phyloP scores from a whole-genome alignment of 2,329 filamentous ascomycete species.

The Nothophaeocryptopus gaeumannii region DNA sequence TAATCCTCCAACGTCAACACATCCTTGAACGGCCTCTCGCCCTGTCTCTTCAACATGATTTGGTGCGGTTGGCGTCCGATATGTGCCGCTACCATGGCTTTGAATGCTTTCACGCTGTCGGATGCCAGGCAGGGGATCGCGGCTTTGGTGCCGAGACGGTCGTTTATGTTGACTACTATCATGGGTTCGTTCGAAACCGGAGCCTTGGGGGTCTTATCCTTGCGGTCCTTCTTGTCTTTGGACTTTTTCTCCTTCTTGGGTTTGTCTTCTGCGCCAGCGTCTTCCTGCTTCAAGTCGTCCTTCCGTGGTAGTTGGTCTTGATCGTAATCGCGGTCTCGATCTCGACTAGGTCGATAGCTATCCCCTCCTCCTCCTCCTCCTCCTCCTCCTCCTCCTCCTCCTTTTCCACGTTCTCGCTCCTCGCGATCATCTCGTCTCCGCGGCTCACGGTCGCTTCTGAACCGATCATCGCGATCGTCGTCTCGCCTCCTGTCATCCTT shows the following conservation, averaged over 20 bases:
- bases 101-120: constrained; percentile 82
- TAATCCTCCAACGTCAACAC: constrained; percentile 85
- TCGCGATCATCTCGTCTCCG: constrained; percentile 16
- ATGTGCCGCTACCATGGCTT: constrained; percentile 83
- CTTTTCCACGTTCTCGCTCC: constrained; percentile 29
- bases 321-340: constrained; percentile 7
- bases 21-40: constrained; percentile 91
- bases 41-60: constrained; percentile 87
- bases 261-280: constrained; percentile 5
- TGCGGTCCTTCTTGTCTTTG: constrained; percentile 25
- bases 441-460: neutral
- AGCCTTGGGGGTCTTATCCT: constrained; percentile 24
- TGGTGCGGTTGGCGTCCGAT: constrained; percentile 88
- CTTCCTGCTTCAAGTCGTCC: constrained; percentile 2
- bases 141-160: constrained; percentile 92
- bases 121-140: constrained; percentile 84
- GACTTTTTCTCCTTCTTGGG: constrained; percentile 15
- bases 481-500: constrained; percentile 20
- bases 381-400: too few relatives aligned
- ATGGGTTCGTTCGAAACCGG: constrained; percentile 65
- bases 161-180: constrained; percentile 92
- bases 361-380: constrained; percentile 40
- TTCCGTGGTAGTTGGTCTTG: constrained; percentile 9
- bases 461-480: constrained; percentile 8
- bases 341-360: constrained; percentile 34